These are phyloP conservation scores for Alternaria novae-zelandiae DNA, from an alignment of 2,329 filamentous ascomycete genomes.

Conservation along the genomic window DNA sequence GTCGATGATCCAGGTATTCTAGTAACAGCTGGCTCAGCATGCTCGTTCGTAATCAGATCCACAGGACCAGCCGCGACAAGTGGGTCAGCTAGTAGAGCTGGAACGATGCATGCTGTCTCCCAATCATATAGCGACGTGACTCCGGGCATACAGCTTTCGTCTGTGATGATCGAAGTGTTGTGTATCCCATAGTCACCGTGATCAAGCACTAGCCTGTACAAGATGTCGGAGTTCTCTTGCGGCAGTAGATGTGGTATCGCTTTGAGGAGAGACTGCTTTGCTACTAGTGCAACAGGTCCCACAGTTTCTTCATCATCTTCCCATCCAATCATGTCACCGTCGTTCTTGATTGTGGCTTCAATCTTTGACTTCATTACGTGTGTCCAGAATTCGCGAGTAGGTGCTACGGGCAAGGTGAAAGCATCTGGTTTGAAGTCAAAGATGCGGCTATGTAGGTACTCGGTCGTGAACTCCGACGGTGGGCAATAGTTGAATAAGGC, in stretches of 20 bases:
- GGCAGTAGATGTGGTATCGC: background rate
- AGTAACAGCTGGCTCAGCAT: background rate
- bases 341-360: background rate
- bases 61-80: background rate
- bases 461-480: background rate
- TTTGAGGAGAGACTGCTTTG: background rate
- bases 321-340: background rate
- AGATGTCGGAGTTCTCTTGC: background rate
- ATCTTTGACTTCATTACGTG: background rate
- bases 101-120: background rate
- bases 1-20: background rate
- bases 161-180: background rate
- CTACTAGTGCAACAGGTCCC: background rate
- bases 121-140: background rate
- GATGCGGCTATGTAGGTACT: background rate
- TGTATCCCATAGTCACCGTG: background rate
- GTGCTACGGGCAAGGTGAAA: background rate
- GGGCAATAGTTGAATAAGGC: background rate
- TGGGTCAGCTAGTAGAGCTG: background rate
- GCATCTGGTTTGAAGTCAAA: background rate
- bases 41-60: background rate
- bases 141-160: fast-evolving
- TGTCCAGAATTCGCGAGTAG: background rate
- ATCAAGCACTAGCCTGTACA: background rate
- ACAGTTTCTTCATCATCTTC: background rate